A percentile compares a stretch with the other conserved stretches of the same genome.
phyloP scores from a whole-genome alignment of 192 early-diverging fungal genomes.

The Coemansia sp. region DNA sequence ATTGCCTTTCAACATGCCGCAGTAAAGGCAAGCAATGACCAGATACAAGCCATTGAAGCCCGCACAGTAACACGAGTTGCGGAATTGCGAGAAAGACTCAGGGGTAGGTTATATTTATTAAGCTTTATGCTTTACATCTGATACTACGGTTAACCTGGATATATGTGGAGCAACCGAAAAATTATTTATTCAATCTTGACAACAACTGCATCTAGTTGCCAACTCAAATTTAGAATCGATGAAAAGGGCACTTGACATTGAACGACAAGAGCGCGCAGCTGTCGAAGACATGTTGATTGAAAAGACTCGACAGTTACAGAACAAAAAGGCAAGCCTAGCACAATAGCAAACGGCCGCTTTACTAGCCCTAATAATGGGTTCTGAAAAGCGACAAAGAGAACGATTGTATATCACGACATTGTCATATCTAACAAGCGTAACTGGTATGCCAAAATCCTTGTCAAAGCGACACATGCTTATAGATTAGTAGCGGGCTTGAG shows the following conservation, averaged over 20 bases:
- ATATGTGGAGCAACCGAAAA: neutral
- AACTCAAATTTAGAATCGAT: conserved; percentile 19
- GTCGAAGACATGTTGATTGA: conserved; percentile 46
- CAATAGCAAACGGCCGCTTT: neutral
- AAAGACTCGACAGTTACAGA: conserved; percentile 57
- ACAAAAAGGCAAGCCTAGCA: conserved; percentile 42
- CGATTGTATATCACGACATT: neutral
- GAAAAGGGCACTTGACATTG: conserved; percentile 20
- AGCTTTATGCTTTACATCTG: neutral
- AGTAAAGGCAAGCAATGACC: conserved; percentile 39
- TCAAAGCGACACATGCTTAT: conserved; percentile 13
- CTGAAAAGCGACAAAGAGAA: no score
- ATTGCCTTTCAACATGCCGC: conserved; percentile 37
- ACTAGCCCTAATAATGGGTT: no score
- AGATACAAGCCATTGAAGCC: conserved; percentile 33
- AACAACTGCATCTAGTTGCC: conserved; percentile 16
- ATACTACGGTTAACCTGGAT: neutral
- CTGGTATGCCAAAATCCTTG: conserved; percentile 43
- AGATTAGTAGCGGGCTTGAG: neutral
- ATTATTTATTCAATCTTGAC: neutral
- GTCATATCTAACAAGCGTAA: conserved; percentile 7
- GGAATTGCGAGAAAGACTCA: conserved; percentile 14
- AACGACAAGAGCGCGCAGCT: conserved; percentile 28
- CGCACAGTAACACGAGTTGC: conserved; percentile 15
- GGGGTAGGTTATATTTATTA: conserved; percentile 19